These are phyloP conservation scores for Triadica sebifera DNA, from an alignment of 345 rosid genomes.

Conservation along the genomic window DNA sequence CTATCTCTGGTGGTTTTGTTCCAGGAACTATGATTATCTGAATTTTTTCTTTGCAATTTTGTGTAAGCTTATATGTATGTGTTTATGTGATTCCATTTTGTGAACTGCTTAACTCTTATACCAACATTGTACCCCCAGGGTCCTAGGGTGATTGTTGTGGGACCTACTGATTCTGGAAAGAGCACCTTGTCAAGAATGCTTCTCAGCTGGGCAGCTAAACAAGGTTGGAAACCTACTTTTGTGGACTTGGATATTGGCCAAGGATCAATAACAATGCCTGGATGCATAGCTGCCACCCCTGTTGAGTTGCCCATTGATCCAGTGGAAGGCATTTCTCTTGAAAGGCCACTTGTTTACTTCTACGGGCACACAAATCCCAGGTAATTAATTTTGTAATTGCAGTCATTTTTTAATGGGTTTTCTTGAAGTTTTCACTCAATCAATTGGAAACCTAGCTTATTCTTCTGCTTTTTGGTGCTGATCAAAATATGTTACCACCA, in stretches of 20 bases:
- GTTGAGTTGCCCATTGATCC: constrained; percentile 91
- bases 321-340: constrained; percentile 89
- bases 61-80: background rate
- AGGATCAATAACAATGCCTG: constrained; percentile 86
- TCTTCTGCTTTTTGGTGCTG: background rate
- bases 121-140: constrained; percentile 43
- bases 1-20: background rate
- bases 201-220: constrained; percentile 96
- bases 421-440: background rate
- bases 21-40: background rate
- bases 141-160: constrained; percentile 85
- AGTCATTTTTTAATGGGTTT: background rate
- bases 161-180: constrained; percentile 92
- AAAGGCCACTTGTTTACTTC: constrained; percentile 83
- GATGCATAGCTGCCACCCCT: constrained; percentile 86
- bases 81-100: background rate
- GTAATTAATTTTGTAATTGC: constrained; percentile 34
- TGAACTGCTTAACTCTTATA: background rate
- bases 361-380: constrained; percentile 77
- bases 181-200: constrained; percentile 89
- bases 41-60: background rate
- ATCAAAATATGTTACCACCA: background rate
- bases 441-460: background rate
- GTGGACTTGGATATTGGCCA: constrained; percentile 93
- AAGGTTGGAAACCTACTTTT: constrained; percentile 82